Base-by-base conservation (phyloP, 495 filamentous ascomycete genomes). In the Neurospora tetrasperma region DNA sequence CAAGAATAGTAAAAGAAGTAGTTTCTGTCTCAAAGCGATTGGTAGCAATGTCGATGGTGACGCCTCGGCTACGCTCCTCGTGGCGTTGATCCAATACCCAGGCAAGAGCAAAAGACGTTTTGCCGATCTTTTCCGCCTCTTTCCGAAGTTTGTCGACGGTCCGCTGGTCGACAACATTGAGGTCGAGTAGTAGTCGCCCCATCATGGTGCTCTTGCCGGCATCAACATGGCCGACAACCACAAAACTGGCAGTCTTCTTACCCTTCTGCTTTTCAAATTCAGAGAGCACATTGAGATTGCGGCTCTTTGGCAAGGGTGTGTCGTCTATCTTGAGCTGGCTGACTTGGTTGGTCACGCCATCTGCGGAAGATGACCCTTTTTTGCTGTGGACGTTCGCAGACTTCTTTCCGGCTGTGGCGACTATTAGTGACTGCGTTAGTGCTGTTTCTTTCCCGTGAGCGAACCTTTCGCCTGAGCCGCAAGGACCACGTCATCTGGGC, bases 191-290 rank as follows among this genome's bases (percentile, higher is more conserved):
- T n/a, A 99, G 83, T 18, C 96, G 89, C 11, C 96, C 96, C 96
- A 98, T 98, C 20, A 99, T 85, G 18, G 96, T 99, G 82, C 94
- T 97, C 82, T 99, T 99, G 40, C 96, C 96, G 59, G 95, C 94
- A 82, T 99, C 96, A 66, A 99, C 96, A 82, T 99, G 96, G 43
- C 96, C 94, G 77, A 99, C 95, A 6, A 99, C 96, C 14, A 98
- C 94, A 83, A 99, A 98, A 77, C 93, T 98, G 69, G 93, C 94
- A 43, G 88, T 89, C 72, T 91, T 91, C 81, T 98, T 99, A 74
- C 85, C 85, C 46, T 88, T 89, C 31, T 87, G 85, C 73, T 91
- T 94, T 76, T 90, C 87, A 77, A 92, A 96, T 75, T 95, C 95
- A 59, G 89, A 88, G 12, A 95, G 76, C 6, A 98, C 94, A 79